These are phyloP conservation scores for Staphylotrichum longicolle DNA, from an alignment of 495 filamentous ascomycete genomes.

Conservation along the genomic window DNA sequence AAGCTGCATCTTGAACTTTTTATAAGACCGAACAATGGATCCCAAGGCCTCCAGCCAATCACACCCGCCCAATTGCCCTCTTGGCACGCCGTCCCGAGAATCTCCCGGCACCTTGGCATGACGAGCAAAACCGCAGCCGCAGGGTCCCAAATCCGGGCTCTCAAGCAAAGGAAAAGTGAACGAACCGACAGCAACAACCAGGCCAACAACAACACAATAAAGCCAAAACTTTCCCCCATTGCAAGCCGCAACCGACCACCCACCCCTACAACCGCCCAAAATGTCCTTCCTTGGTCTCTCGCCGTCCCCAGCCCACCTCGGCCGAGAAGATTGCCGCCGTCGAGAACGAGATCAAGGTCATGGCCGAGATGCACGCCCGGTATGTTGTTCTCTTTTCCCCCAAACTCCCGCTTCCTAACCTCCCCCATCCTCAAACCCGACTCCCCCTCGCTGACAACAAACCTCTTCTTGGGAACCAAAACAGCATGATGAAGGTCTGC, in stretches of 20 bases:
- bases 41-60: neutral
- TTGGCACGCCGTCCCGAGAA: conserved; percentile 13
- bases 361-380: conserved; percentile 96
- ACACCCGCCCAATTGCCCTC: neutral
- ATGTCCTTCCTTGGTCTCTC: conserved; percentile 96
- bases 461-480: neutral
- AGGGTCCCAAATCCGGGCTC: neutral
- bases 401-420: neutral
- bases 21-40: neutral
- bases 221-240: neutral
- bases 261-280: conserved; percentile 34
- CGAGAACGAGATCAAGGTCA: conserved; percentile 90
- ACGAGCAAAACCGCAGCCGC: conserved; percentile 8
- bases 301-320: conserved; percentile 83
- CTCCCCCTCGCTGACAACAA: no score
- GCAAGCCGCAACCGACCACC: neutral
- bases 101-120: conserved; percentile 17
- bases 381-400: conserved; percentile 38
- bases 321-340: conserved; percentile 94
- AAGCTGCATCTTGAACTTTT: conserved; percentile 5
- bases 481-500: conserved; percentile 82
- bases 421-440: neutral
- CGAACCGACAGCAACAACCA: neutral
- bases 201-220: no score
- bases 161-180: neutral